Conservation (phyloP, 306 rosid species). For the Vigna hirtella region DNA sequence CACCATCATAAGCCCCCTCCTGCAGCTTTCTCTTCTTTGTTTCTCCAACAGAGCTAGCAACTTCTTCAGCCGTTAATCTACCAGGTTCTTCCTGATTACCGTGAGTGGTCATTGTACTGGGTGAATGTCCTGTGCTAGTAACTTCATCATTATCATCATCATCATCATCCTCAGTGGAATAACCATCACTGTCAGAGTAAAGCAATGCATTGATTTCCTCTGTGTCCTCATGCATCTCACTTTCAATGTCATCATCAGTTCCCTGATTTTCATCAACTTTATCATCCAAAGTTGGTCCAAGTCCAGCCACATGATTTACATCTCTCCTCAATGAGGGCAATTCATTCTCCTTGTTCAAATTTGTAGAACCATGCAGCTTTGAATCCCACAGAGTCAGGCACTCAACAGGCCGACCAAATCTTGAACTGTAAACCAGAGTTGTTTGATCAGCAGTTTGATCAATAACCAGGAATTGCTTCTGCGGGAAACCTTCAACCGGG, state of each 20-base stretch:
- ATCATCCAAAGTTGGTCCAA: conserved; percentile 53
- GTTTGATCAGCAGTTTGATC: conserved; percentile 77
- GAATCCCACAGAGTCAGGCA: conserved; percentile 64
- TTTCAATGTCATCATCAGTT: conserved; percentile 59
- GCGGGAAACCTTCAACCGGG: conserved; percentile 34
- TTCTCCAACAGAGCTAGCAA: conserved; percentile 69
- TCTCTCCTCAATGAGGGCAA: conserved; percentile 42
- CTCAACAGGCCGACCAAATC: conserved; percentile 62
- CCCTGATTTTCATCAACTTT: conserved; percentile 57
- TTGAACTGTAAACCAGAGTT: conserved; percentile 67
- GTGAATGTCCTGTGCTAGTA: conserved; percentile 97
- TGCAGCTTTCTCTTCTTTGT: conserved; percentile 72
- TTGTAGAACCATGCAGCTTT: conserved; percentile 41
- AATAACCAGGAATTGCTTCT: conserved; percentile 71
- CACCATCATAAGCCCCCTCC: conserved; percentile 46
- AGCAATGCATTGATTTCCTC: conserved; percentile 95
- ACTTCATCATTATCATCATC: conserved; percentile 80
- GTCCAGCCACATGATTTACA: conserved; percentile 50
- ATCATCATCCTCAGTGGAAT: conserved; percentile 74
- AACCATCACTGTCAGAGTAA: conserved; percentile 76
- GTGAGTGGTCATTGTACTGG: conserved; percentile 71
- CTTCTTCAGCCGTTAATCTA: conserved; percentile 52
- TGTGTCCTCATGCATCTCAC: conserved; percentile 94
- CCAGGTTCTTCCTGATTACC: conserved; percentile 47
- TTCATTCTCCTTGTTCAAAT: conserved; percentile 45